phyloP scores from a whole-genome alignment of 129 eudicot species.

The Flaveria sonorensis region DNA sequence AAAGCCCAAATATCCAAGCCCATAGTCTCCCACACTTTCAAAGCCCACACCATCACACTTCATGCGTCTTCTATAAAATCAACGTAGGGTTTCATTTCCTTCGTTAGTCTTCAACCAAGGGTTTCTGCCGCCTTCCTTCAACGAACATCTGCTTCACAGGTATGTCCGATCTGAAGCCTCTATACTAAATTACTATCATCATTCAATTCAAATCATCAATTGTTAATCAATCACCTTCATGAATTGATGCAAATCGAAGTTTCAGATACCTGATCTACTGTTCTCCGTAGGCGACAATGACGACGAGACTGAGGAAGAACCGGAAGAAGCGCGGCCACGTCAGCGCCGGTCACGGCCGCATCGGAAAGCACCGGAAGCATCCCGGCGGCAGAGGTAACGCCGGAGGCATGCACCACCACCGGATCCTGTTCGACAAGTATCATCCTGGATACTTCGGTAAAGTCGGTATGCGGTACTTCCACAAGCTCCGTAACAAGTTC shows the following conservation, averaged over 20 bases:
- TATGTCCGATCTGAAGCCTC: constrained; percentile 8
- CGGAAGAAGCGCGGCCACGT: constrained; percentile 88
- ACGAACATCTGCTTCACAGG: neutral
- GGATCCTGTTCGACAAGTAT: constrained; percentile 92
- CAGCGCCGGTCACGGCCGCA: constrained; percentile 77
- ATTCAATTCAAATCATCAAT: neutral
- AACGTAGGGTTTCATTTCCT: constrained; percentile 28
- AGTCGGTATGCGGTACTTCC: constrained; percentile 90
- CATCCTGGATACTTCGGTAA: constrained; percentile 92
- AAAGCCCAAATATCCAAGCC: no score
- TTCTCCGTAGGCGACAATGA: constrained; percentile 37
- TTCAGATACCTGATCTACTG: neutral
- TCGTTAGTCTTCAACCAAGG: constrained; percentile 7
- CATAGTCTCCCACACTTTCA: neutral
- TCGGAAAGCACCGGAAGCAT: constrained; percentile 83
- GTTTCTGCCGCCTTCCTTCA: constrained; percentile 29
- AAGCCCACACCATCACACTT: neutral
- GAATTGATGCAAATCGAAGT: no score
- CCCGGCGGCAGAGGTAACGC: constrained; percentile 89
- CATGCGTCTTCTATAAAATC: constrained; percentile 5
- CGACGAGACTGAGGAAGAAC: constrained; percentile 75
- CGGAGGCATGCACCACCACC: constrained; percentile 90
- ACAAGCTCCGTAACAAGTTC: constrained; percentile 76
- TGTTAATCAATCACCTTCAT: no score
- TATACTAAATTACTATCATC: neutral